These are phyloP conservation scores for Dacryopinax primogenitus DNA, from an alignment of 768 basidiomycete species.

Conservation along the genomic window DNA sequence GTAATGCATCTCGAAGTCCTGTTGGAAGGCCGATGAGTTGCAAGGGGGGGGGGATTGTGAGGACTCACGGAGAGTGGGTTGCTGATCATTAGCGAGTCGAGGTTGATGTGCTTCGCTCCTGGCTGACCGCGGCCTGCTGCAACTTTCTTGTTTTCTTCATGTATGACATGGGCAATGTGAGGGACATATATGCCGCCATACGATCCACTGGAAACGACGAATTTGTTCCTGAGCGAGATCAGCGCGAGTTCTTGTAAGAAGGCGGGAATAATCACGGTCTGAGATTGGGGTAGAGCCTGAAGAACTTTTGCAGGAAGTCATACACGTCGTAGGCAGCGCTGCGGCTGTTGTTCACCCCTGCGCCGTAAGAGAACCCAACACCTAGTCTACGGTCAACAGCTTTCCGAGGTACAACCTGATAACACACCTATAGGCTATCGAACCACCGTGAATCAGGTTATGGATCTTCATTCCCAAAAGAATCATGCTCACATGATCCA, in stretches of 20 bases:
- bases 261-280: not conserved
- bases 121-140: conserved; percentile 17
- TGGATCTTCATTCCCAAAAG: not conserved
- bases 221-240: conserved; percentile 11
- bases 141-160: conserved; percentile 25
- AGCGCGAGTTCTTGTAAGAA: not conserved
- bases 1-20: conserved; percentile 25
- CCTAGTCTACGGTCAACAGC: conserved; percentile 1
- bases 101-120: conserved; percentile 23
- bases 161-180: conserved; percentile 29
- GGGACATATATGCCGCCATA: conserved; percentile 31
- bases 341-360: conserved; percentile 26
- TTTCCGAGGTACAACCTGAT: not conserved
- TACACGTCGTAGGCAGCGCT: conserved; percentile 27
- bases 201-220: conserved; percentile 26
- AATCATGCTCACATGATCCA: conserved; percentile 14
- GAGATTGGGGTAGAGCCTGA: conserved; percentile 21
- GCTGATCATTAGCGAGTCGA: conserved; percentile 28
- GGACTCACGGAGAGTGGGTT: conserved; percentile 21
- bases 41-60: not conserved
- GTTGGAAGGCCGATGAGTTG: not conserved
- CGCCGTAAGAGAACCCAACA: conserved; percentile 29
- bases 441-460: not conserved
- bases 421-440: conserved; percentile 22
- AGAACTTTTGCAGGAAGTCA: conserved; percentile 31